Conservation (phyloP, 1,284 basidiomycete species). For the Wolfiporia cocos region DNA sequence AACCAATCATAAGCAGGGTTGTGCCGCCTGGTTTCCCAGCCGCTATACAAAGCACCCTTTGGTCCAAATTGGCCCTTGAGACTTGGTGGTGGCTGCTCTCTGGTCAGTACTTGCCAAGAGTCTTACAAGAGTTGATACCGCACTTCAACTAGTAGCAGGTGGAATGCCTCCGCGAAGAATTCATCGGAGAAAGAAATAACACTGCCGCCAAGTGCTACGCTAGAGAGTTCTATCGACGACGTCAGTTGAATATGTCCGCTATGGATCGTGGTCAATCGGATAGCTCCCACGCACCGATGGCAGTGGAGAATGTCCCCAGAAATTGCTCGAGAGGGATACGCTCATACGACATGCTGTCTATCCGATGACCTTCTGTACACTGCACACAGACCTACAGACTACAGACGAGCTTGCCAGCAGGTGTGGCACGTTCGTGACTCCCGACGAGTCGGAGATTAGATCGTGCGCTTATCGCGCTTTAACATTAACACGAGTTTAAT, state of each 20-base stretch:
- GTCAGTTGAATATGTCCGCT: neutral
- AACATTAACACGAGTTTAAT: too few species aligned
- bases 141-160: conserved; percentile 82
- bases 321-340: conserved; percentile 51
- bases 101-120: too few species aligned
- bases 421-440: too few species aligned
- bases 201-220: conserved; percentile 75
- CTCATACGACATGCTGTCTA: conserved; percentile 30
- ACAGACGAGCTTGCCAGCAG: too few species aligned
- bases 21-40: conserved; percentile 92
- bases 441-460: too few species aligned
- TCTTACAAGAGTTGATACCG: too few species aligned
- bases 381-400: too few species aligned
- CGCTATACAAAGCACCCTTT: conserved; percentile 91
- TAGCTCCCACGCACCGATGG: conserved; percentile 43
- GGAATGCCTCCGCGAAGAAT: conserved; percentile 87
- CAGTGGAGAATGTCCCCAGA: conserved; percentile 41
- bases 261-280: too few species aligned
- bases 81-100: conserved; percentile 76
- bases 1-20: conserved; percentile 90
- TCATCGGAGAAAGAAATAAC: conserved; percentile 86
- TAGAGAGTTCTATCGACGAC: conserved; percentile 74
- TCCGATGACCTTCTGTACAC: too few species aligned
- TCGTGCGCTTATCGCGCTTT: neutral
- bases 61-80: conserved; percentile 94